These are phyloP conservation scores for Amanita brunnescens DNA, from an alignment of 768 basidiomycete genomes.

Conservation along the genomic window DNA sequence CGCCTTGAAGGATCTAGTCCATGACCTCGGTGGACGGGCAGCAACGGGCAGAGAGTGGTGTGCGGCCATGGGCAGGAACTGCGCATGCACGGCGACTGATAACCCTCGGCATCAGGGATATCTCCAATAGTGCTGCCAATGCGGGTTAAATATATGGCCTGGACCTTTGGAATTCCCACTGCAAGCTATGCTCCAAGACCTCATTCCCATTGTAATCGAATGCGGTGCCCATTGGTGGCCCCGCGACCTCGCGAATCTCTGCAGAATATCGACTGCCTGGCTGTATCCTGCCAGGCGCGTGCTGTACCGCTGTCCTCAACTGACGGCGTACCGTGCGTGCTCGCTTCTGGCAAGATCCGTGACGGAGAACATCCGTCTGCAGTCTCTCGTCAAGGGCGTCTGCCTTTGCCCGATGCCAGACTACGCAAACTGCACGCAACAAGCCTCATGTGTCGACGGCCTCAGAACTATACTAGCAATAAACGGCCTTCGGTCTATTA, in stretches of 20 bases:
- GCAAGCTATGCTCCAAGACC: slow-evolving; percentile 31
- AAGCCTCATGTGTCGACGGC: slow-evolving; percentile 8
- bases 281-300: slow-evolving; percentile 31
- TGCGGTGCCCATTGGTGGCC: slow-evolving; percentile 45
- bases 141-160: no score
- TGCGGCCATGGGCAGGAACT: neutral
- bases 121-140: neutral
- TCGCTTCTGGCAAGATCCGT: slow-evolving; percentile 34
- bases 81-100: neutral
- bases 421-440: neutral
- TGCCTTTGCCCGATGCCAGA: slow-evolving; percentile 28
- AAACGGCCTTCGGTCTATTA: slow-evolving; percentile 32
- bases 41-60: slow-evolving; percentile 42
- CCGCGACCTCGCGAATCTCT: slow-evolving; percentile 37
- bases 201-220: slow-evolving; percentile 45
- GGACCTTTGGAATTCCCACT: neutral
- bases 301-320: slow-evolving; percentile 34
- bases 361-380: slow-evolving; percentile 25
- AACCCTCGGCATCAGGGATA: neutral
- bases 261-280: slow-evolving; percentile 44
- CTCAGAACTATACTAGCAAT: slow-evolving; percentile 34
- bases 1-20: slow-evolving; percentile 41
- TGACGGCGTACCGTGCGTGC: slow-evolving; percentile 34
- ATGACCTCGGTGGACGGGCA: slow-evolving; percentile 43
- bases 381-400: slow-evolving; percentile 29